These are phyloP conservation scores for Hondaea fermentalgiana DNA, from an alignment of 108 stramenopile genomes.

Conservation along the genomic window DNA sequence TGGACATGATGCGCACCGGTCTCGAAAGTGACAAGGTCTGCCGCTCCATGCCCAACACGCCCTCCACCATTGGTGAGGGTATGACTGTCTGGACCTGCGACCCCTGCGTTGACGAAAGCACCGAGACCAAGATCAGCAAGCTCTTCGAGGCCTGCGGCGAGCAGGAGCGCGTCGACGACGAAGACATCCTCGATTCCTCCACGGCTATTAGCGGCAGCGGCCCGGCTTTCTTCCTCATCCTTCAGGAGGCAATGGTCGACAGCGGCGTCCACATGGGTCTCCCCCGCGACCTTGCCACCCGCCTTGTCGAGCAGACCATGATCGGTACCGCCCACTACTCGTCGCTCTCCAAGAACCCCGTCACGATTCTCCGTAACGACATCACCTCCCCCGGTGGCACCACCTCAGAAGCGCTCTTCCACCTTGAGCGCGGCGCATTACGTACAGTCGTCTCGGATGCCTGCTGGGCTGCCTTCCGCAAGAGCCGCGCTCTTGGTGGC, in stretches of 20 bases:
- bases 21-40: slow-evolving; percentile 54
- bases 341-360: slow-evolving; percentile 69
- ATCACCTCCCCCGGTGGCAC: slow-evolving; percentile 88
- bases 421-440: slow-evolving; percentile 78
- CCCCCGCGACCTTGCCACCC: slow-evolving; percentile 47
- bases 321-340: slow-evolving; percentile 72
- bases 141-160: slow-evolving; percentile 20
- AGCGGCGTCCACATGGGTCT: slow-evolving; percentile 87
- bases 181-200: slow-evolving; percentile 51
- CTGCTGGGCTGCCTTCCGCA: slow-evolving; percentile 34
- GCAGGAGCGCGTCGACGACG: slow-evolving; percentile 16
- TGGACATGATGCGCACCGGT: background rate
- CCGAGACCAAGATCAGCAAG: background rate
- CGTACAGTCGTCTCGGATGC: slow-evolving; percentile 71
- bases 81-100: slow-evolving; percentile 24
- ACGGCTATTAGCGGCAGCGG: slow-evolving; percentile 75
- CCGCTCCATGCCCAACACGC: slow-evolving; percentile 88
- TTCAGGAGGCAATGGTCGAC: slow-evolving; percentile 84
- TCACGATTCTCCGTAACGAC: slow-evolving; percentile 67
- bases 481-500: slow-evolving; percentile 21
- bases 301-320: slow-evolving; percentile 41
- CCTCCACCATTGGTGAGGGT: slow-evolving; percentile 51
- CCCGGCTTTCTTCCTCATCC: slow-evolving; percentile 80
- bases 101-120: slow-evolving; percentile 53
- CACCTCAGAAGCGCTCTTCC: slow-evolving; percentile 79